phyloP scores from a whole-genome alignment of 1,284 basidiomycete genomes.

The Ceratobasidium sp. region DNA sequence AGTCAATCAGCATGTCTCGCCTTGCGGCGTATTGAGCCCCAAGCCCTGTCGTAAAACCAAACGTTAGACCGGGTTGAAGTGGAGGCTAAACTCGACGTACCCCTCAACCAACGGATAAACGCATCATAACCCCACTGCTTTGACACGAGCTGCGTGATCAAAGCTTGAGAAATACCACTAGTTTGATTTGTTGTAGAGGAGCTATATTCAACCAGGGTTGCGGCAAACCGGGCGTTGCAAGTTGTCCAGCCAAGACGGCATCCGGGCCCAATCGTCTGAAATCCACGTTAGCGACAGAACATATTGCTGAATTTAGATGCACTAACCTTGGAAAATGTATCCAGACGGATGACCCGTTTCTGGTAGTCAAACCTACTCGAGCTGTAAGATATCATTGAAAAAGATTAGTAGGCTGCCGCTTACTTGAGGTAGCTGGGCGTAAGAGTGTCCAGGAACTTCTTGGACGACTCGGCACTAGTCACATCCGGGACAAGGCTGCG shows the following conservation, averaged over 20 bases:
- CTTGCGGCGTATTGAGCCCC: slow-evolving; percentile 68
- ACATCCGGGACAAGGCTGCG: slow-evolving; percentile 35
- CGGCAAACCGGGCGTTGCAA: slow-evolving; percentile 77
- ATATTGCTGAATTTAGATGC: background rate
- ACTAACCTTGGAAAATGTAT: slow-evolving; percentile 83
- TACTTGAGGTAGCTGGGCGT: slow-evolving; percentile 78
- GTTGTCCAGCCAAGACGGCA: slow-evolving; percentile 85
- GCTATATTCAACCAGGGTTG: slow-evolving; percentile 55
- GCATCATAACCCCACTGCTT: slow-evolving; percentile 77
- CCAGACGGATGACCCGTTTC: slow-evolving; percentile 82
- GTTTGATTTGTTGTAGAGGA: slow-evolving; percentile 23
- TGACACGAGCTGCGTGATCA: slow-evolving; percentile 73
- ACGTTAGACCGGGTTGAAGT: background rate
- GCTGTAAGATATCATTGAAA: slow-evolving; percentile 49
- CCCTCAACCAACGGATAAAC: slow-evolving; percentile 82
- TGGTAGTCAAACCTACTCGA: slow-evolving; percentile 73
- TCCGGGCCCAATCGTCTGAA: slow-evolving; percentile 80
- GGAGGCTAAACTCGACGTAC: slow-evolving; percentile 57
- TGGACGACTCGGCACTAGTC: slow-evolving; percentile 45
- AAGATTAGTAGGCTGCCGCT: slow-evolving; percentile 52
- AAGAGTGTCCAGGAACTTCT: slow-evolving; percentile 66
- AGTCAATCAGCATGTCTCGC: slow-evolving; percentile 74
- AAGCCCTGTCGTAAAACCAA: slow-evolving; percentile 60
- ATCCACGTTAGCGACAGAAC: background rate
- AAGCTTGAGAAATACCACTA: slow-evolving; percentile 58